Conservation (phyloP, 2,329 filamentous ascomycete genomes). For the Lojkania enalia region DNA sequence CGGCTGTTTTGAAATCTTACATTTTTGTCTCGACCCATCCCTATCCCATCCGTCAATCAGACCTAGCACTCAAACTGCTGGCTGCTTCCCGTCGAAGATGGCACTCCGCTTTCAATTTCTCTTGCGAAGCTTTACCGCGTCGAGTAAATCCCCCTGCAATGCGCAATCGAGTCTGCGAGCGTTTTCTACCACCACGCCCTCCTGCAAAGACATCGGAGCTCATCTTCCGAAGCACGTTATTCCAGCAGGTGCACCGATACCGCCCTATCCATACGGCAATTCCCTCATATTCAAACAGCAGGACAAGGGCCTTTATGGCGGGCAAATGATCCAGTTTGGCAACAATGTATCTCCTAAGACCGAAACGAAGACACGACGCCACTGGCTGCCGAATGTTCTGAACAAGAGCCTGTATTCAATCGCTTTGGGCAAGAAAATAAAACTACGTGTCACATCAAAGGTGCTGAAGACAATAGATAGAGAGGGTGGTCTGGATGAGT, state of each 20-base stretch:
- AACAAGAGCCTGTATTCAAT: constrained; percentile 69
- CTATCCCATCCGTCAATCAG: too few species aligned
- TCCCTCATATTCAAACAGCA: constrained; percentile 74
- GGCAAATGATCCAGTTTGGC: constrained; percentile 72
- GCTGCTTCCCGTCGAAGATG: constrained; percentile 33
- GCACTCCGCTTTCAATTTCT: constrained; percentile 33
- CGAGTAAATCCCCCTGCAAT: constrained; percentile 20
- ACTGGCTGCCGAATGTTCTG: constrained; percentile 75
- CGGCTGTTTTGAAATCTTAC: background rate
- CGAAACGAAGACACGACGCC: constrained; percentile 70
- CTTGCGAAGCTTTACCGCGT: constrained; percentile 14
- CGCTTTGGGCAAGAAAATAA: constrained; percentile 64
- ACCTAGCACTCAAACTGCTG: too few species aligned
- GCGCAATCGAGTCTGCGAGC: constrained; percentile 16
- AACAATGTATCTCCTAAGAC: constrained; percentile 73
- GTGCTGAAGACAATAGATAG: constrained; percentile 73
- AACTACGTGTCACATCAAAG: constrained; percentile 69
- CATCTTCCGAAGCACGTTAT: constrained; percentile 42
- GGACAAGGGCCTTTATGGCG: constrained; percentile 73
- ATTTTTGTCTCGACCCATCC: background rate
- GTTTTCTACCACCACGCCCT: constrained; percentile 30
- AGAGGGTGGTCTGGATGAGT: constrained; percentile 86
- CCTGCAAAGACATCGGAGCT: constrained; percentile 37
- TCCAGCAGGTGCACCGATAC: constrained; percentile 36
- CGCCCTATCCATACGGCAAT: constrained; percentile 71